A percentile compares a stretch with the other conserved stretches of the same genome.
Evolutionary conservation across 352 stramenopile species (phyloP).

Genomic region (Pythium utonaiense): DNA sequence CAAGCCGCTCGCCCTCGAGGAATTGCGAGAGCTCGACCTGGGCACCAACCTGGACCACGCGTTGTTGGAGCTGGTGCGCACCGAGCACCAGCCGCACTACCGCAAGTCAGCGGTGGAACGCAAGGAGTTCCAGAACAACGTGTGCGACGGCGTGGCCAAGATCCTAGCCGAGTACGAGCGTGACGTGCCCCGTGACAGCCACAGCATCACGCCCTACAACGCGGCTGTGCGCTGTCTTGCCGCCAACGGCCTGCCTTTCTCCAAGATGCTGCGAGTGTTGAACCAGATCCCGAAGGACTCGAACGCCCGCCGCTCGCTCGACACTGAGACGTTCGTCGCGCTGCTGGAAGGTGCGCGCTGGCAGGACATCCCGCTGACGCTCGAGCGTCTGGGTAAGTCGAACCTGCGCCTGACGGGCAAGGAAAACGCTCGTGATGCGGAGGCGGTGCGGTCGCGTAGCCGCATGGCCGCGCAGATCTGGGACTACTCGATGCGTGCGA

Average conservation of each 20-base stretch:
- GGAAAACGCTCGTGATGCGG: slow-evolving; percentile 5
- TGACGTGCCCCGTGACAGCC: slow-evolving; percentile 10
- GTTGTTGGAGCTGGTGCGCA: slow-evolving; percentile 50
- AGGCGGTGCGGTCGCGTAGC: slow-evolving; percentile 21
- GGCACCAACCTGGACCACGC: slow-evolving; percentile 43
- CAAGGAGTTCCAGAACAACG: slow-evolving; percentile 36
- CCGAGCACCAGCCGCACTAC: slow-evolving; percentile 53
- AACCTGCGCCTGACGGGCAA: slow-evolving; percentile 26
- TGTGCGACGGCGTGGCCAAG: slow-evolving; percentile 39
- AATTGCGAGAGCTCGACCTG: slow-evolving; percentile 31
- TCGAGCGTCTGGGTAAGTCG: slow-evolving; percentile 55
- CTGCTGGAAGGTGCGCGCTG: slow-evolving; percentile 62
- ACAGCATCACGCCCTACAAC: slow-evolving; percentile 47
- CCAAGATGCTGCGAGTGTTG: slow-evolving; percentile 48
- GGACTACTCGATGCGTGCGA: slow-evolving; percentile 55
- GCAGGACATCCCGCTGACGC: slow-evolving; percentile 57
- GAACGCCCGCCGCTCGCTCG: slow-evolving; percentile 43
- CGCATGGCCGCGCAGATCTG: slow-evolving; percentile 44
- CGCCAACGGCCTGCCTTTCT: slow-evolving; percentile 50
- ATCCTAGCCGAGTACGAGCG: slow-evolving; percentile 53
- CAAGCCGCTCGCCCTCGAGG: slow-evolving; percentile 25
- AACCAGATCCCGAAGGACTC: slow-evolving; percentile 41
- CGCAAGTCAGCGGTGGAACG: slow-evolving; percentile 55
- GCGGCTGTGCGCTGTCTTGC: slow-evolving; percentile 58
- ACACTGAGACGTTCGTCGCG: slow-evolving; percentile 57